Conservation (phyloP, 2,329 filamentous ascomycete species). For the Penicillium brevicompactum region DNA sequence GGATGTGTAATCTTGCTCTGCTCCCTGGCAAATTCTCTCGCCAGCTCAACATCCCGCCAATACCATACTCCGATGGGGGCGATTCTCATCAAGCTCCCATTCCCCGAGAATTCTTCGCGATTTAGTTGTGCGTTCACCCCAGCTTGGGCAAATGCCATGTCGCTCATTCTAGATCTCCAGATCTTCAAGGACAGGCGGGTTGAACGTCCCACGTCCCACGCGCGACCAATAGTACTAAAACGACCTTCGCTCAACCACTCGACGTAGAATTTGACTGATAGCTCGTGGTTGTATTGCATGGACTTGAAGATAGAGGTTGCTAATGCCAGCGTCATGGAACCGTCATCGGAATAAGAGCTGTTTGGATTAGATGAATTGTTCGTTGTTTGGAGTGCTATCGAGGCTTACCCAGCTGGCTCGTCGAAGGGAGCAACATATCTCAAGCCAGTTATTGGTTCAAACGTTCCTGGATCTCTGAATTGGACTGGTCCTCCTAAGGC, state of each 20-base stretch:
- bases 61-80: slow-evolving; percentile 40
- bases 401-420: slow-evolving; percentile 37
- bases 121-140: slow-evolving; percentile 19
- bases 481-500: slow-evolving; percentile 48
- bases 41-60: slow-evolving; percentile 24
- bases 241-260: slow-evolving; percentile 41
- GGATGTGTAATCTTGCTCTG: slow-evolving; percentile 44
- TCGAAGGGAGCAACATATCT: slow-evolving; percentile 36
- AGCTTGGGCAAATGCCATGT: slow-evolving; percentile 17
- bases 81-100: slow-evolving; percentile 48
- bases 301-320: slow-evolving; percentile 41
- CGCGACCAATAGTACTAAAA: slow-evolving; percentile 36
- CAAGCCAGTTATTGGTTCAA: slow-evolving; percentile 37
- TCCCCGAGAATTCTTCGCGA: slow-evolving; percentile 31
- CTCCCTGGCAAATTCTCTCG: slow-evolving; percentile 25
- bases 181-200: slow-evolving; percentile 35
- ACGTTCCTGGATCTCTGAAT: slow-evolving; percentile 39
- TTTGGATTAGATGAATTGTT: neutral
- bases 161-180: slow-evolving; percentile 28
- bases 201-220: slow-evolving; percentile 44
- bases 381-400: neutral
- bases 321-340: slow-evolving; percentile 48
- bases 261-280: slow-evolving; percentile 40
- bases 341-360: slow-evolving; percentile 47
- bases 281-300: slow-evolving; percentile 31